Base-by-base conservation (phyloP, 306 rosid species). In the Psophocarpus tetragonolobus region DNA sequence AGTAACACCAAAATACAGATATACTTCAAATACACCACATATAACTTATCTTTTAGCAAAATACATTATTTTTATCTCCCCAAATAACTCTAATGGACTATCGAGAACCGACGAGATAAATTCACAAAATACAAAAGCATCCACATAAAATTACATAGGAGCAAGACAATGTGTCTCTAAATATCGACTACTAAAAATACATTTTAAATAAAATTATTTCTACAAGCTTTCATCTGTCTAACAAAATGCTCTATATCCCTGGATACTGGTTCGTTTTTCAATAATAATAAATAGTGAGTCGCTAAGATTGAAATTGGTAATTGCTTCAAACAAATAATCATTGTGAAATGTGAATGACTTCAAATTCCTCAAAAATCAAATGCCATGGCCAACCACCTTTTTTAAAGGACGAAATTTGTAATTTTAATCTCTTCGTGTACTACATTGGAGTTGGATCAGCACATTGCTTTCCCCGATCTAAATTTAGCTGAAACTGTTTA, bases 401-500 rank as follows among this genome's bases (percentile, higher is more conserved):
- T 60, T 71, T 41, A 23, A 79, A 66, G 74, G 85, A 17, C 33
- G 62, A 75, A 70, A 58, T 67, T 51, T 32, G 42, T 64, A 71
- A 79, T 50, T 66, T 80, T n/a, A n/a, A 33, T 78, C 78, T 75
- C 79, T 87, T 68, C 83, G 70, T 64, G 85, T 54, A 82, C 82
- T 73, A 77, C 73, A 80, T 15, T 76, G 44, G 73, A 78, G 77
- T 15, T 76, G 44, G 73, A 78, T 67, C 71, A 56, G 63, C 71
- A 80, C 60, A 68, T 30, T 65, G 50, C 47, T 69, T 42, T 68
- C 77, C 67, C 73, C 39, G 18, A 32, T 77, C 70, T 73, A 60
- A 75, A 71, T 81, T 82, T 84, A 70, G 78, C 83, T 76, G 80
- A 88, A 85, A 71, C 71, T 56, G 79, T 20, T 56, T 69, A 36